Evolutionary conservation across 2,329 filamentous ascomycete species (phyloP).

Genomic region (Alternaria novae-zelandiae): DNA sequence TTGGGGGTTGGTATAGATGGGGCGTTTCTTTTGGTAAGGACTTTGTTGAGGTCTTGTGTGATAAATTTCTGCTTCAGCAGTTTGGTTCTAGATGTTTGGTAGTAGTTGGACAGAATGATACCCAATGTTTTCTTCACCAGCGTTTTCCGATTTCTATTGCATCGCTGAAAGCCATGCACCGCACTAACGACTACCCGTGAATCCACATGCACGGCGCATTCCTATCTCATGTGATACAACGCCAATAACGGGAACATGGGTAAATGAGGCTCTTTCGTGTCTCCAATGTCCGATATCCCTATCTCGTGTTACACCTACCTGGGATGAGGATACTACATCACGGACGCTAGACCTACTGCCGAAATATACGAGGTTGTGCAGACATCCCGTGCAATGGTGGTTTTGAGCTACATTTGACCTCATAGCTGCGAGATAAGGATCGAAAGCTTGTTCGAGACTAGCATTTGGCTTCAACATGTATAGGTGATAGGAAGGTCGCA

Average conservation of each 20-base stretch:
- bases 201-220: not conserved
- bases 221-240: not conserved
- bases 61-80: not conserved
- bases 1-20: not conserved
- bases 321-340: not conserved
- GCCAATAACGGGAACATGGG: not conserved
- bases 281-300: not conserved
- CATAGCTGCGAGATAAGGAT: not conserved
- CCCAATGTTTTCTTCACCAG: not conserved
- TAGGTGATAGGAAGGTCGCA: not conserved
- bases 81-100: not conserved
- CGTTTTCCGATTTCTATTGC: not conserved
- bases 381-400: not conserved
- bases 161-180: too few relatives aligned
- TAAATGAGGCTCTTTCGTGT: not conserved
- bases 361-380: not conserved
- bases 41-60: not conserved
- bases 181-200: too few relatives aligned
- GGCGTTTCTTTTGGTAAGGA: not conserved
- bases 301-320: not conserved
- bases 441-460: not conserved
- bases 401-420: not conserved
- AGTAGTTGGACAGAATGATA: not conserved
- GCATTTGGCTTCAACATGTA: not conserved
- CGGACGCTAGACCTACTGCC: not conserved